Evolutionary conservation across 2,329 filamentous ascomycete species (phyloP), one percentile per base, ranked within the genome.

Genomic region (Alternaria ethzedia): DNA sequence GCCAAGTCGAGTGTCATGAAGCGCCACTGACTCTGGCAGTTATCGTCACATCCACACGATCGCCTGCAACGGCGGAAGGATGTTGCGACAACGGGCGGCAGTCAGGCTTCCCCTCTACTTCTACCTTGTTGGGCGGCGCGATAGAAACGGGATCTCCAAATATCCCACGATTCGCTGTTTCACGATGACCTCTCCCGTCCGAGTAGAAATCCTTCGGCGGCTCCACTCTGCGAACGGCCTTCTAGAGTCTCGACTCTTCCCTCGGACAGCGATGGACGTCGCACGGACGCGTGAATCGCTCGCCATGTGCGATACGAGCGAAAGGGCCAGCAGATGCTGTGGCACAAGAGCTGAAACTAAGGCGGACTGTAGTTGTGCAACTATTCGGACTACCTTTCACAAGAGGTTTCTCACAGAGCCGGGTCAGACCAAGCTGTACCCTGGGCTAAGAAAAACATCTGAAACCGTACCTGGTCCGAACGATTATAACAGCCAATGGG

Each of bases 401-500:
- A 69, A 61, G 43, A 51, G 26, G 47, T 52, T 46, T 54, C 47
- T 15, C 17, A 43, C 6, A 26, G 21, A 57, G 52, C 57, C 61
- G 59, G 57, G 60, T 51, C 57, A 60, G 58, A 49, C 61, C 60
- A 57, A 66, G 57, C 50, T 66, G 62, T 64, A 43, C 64, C 61
- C 55, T 28, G 54, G 62, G 60, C 67, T 67, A 70, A 59, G 46
- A 50, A 46, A 61, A 60, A 43, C 30, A 70, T 56, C 57, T 73
- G 71, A 74, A 74, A 74, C 71, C 47, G 43, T 57, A 61, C 61
- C 69, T 45, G 66, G 70, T 64, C 61, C 41, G 56, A 43, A 54
- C 43, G 41, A 45, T 17, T n/a, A 36, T 55, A 49, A 26, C 44
- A 59, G 36, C 70, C 71, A 71, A 74, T 69, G 15, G 59, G 26